A percentile compares a stretch with the other conserved stretches of the same genome.
These are phyloP conservation scores for Penicillium sp. DNA, from an alignment of 2,329 filamentous ascomycete genomes.

Conservation along the genomic window DNA sequence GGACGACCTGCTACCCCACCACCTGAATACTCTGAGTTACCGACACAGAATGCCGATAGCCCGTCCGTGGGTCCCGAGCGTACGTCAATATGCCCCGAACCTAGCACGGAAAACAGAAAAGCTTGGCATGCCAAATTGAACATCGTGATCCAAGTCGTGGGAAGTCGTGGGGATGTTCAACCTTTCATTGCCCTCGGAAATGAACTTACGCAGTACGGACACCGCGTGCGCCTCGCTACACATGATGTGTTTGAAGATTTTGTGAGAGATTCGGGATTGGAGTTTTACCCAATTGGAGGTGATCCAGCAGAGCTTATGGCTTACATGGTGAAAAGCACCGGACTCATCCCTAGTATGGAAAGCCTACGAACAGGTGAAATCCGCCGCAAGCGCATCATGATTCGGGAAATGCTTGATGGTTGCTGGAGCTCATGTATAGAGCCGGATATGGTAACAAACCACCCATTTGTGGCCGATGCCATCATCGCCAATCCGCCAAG, in stretches of 20 bases:
- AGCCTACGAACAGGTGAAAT: conserved; percentile 38
- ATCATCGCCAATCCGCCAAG: conserved; percentile 56
- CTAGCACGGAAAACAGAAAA: background rate
- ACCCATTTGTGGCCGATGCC: conserved; percentile 52
- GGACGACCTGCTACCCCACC: background rate
- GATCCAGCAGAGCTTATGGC: conserved; percentile 53
- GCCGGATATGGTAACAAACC: conserved; percentile 24
- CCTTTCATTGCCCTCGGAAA: conserved; percentile 58
- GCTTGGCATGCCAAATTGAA: conserved; percentile 38
- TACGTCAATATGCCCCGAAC: background rate
- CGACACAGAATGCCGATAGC: background rate
- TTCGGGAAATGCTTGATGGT: conserved; percentile 39
- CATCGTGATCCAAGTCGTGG: conserved; percentile 57
- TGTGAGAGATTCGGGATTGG: conserved; percentile 51
- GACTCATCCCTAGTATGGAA: conserved; percentile 39
- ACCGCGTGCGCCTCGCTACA: conserved; percentile 57
- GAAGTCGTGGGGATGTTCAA: conserved; percentile 57
- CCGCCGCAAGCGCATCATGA: conserved; percentile 30
- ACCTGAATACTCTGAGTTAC: background rate
- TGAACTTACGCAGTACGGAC: conserved; percentile 49
- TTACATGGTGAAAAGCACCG: conserved; percentile 51
- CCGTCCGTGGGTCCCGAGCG: background rate
- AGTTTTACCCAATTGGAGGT: conserved; percentile 59
- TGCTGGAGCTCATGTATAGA: conserved; percentile 42
- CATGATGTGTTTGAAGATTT: conserved; percentile 55